Evolutionary conservation across 1,139 yeast genomes (phyloP), one percentile per base, ranked within the genome.

Genomic region (Pneumocystis carinii): DNA sequence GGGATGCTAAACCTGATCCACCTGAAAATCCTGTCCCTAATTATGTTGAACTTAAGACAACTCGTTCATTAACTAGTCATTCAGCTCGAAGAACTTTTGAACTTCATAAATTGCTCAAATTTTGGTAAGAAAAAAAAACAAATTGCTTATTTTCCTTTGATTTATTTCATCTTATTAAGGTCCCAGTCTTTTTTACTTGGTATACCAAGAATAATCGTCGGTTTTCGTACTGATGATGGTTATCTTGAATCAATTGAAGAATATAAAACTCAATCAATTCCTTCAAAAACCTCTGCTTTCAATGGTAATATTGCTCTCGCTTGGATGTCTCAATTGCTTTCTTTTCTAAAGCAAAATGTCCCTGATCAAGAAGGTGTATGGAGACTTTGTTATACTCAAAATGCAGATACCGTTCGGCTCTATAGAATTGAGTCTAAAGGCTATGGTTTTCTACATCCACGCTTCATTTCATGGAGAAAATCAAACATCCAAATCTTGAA

Each of bases 111-210:
- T 74, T 90, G 59, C 82, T 85, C 72, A 82, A 78, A 66, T 80
- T 94, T 0, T 94, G 99, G 99, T 41, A 41, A 6, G 17, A 6
- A 37, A 10, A 39, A 5, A n/a, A n/a, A 5, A 39, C 2, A 32
- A 32, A 32, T 5, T 5, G 7, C 35, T 1, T 32, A 7, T 32
- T 32, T 32, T 4, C 7, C 35, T 7, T 32, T 7, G 8, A 32
- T 32, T 32, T 7, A 32, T 32, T 7, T 32, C 6, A 32, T 32
- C 29, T 27, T 27, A 5, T 32, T 32, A 32, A 41, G 53, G 53
- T 90, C 96, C 2, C 97, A 90, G 75, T 85, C 95, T 67, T 94
- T 90, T 72, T 75, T 94, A 57, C 78, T 89, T 63, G 98, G 98
- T 3, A 80, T 90, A 19, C 84, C 86, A 12, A 82, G 81, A 66